Evolutionary conservation across 768 basidiomycete genomes (phyloP).

Genomic region (Pholiota molesta): DNA sequence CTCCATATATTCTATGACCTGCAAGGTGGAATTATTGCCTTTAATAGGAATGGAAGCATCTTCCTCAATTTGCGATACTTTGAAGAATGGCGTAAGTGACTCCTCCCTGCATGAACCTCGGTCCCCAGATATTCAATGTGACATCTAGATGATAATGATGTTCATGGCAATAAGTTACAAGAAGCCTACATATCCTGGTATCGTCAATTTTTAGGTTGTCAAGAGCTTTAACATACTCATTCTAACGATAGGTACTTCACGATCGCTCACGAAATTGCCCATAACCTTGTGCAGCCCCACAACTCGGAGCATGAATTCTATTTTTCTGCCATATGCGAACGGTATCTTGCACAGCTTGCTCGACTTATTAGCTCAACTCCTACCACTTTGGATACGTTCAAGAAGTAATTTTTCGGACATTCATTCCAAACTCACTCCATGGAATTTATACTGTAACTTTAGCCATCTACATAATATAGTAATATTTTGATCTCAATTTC

Average conservation of each 20-base stretch:
- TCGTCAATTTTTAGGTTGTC: conserved; percentile 15
- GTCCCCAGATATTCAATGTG: not conserved
- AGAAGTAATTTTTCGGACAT: not conserved
- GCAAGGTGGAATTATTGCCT: conserved; percentile 84
- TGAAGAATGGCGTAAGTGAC: conserved; percentile 81
- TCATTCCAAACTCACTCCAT: not conserved
- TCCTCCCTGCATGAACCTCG: not conserved
- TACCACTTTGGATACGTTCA: not conserved
- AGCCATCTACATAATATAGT: not conserved
- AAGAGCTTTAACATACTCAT: not conserved
- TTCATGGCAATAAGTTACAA: conserved; percentile 49
- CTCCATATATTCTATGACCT: conserved; percentile 89
- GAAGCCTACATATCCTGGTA: conserved; percentile 85
- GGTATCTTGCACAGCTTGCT: conserved; percentile 47
- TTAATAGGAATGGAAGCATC: conserved; percentile 87
- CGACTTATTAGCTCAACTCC: conserved; percentile 15
- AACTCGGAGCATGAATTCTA: conserved; percentile 95
- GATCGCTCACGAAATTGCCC: conserved; percentile 91
- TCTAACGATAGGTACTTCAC: conserved; percentile 75
- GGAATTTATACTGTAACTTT: not conserved
- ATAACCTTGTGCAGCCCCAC: conserved; percentile 86
- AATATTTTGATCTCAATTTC: not conserved
- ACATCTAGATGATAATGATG: conserved; percentile 68
- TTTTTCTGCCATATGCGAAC: conserved; percentile 89
- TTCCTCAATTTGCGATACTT: conserved; percentile 90